Evolutionary conservation across 768 basidiomycete species (phyloP).

Genomic region (Pisolithus sp.): DNA sequence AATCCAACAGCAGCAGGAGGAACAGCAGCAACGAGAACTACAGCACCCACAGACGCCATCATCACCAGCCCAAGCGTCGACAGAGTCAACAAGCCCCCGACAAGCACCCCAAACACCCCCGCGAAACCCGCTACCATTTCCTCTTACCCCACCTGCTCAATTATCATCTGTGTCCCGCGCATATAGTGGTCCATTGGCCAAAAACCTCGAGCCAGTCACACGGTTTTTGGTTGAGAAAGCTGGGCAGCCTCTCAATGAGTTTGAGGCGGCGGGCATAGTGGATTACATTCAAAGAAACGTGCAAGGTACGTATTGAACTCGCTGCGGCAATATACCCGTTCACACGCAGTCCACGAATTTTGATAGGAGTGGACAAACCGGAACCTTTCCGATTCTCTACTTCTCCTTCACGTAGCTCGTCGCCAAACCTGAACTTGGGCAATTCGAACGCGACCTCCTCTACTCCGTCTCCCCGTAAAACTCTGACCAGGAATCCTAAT

Average conservation of each 20-base stretch:
- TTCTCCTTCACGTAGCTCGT: constrained; percentile 25
- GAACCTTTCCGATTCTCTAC: constrained; percentile 63
- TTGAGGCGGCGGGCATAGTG: constrained; percentile 51
- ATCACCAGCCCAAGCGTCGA: constrained; percentile 9
- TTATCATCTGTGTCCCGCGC: constrained; percentile 6
- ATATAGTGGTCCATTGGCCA: constrained; percentile 22
- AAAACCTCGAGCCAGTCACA: constrained; percentile 44
- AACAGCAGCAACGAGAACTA: constrained; percentile 22
- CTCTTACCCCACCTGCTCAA: constrained; percentile 9
- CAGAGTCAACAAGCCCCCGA: constrained; percentile 2
- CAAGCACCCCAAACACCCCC: constrained; percentile 10
- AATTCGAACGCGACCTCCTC: not conserved
- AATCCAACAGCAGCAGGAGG: not conserved
- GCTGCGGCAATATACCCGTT: constrained; percentile 8
- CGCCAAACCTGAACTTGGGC: constrained; percentile 16
- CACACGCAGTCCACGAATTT: constrained; percentile 7
- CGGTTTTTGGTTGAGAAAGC: constrained; percentile 43
- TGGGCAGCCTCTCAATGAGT: constrained; percentile 41
- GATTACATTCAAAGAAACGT: constrained; percentile 48
- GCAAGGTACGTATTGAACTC: constrained; percentile 31
- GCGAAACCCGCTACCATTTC: constrained; percentile 12
- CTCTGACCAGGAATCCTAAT: constrained; percentile 65
- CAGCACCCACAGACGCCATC: constrained; percentile 13
- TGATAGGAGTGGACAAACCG: constrained; percentile 30
- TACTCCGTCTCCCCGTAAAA: constrained; percentile 40